Evolutionary conservation across 2,329 filamentous ascomycete species (phyloP), one percentile per base, ranked within the genome.

Genomic region (Fusarium pseudonygamai): DNA sequence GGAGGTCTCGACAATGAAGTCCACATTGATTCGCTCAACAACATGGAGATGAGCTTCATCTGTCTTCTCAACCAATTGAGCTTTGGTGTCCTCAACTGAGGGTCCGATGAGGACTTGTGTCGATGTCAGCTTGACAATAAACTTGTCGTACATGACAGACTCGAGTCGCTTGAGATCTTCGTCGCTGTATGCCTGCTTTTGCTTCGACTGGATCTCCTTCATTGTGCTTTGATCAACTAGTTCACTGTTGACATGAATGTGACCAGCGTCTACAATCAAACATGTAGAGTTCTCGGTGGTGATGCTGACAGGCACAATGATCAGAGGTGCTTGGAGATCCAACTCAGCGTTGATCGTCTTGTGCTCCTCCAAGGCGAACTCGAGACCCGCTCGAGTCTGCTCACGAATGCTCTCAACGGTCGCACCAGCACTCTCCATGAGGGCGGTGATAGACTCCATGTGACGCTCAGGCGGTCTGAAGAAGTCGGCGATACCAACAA

Each of bases 281-380:
- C 96, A 99, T 9, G 94, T 93, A 1, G 94, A 94, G 69, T 90
- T 92, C 77, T 92, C 87, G 28, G 91, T 89, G 2, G 92, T 96
- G 65, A 99, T 96, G 78, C 93, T 97, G 79, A 98, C 95, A 0
- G 96, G 96, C 15, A 99, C 90, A 72, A 99, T 98, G 75, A 99
- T 97, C 3, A 99, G 89, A 40, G 96, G 96, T 1, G 96, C 96
- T 80, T 98, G 95, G 18, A 99, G 89, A 81, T 99, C 96, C 47
- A 99, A 87, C 77, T 98, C 94, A 20, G 96, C 96, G 78, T 99
- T 97, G 80, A 99, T 92, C 5, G 96, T 98, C 85, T 97, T 98
- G 86, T 99, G 96, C 80, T 99, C 97, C 78, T 98, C 93, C 7
- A 99, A 85, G 1, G 96, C 97, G 82, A 98, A 99, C 82, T 99